Percentiles rank a stretch among this genome's conserved stretches.
These are phyloP conservation scores for Chlamydomonas reinhardtii DNA, from an alignment of 163 green algal species.

Conservation along the genomic window DNA sequence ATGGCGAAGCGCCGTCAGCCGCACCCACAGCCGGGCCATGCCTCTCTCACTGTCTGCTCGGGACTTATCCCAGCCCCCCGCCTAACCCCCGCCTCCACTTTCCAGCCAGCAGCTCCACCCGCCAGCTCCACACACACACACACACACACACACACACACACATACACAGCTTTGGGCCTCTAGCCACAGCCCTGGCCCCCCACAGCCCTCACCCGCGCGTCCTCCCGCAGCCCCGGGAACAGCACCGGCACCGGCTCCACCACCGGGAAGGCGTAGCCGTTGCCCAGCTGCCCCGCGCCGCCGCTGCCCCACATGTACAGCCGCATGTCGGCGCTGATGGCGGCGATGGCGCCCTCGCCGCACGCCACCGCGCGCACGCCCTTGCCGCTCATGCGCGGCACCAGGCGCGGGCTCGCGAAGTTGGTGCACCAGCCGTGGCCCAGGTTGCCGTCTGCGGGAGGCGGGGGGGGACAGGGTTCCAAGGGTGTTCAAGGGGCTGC, in stretches of 20 bases:
- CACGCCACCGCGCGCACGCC: slow-evolving; percentile 57
- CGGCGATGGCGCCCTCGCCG: slow-evolving; percentile 77
- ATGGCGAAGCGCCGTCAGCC: too few species aligned
- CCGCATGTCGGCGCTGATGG: slow-evolving; percentile 72
- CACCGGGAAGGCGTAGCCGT: slow-evolving; percentile 71
- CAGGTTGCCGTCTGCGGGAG: slow-evolving; percentile 71
- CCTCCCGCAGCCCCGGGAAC: slow-evolving; percentile 45
- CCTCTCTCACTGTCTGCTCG: too few species aligned
- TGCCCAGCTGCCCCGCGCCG: slow-evolving; percentile 69
- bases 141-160: too few species aligned
- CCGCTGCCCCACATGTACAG: slow-evolving; percentile 87
- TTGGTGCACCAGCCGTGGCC: slow-evolving; percentile 74
- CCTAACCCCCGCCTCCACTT: too few species aligned
- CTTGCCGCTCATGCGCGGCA: slow-evolving; percentile 60
- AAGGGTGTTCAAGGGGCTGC: too few species aligned
- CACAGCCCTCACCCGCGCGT: slow-evolving; percentile 4
- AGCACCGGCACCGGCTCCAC: slow-evolving; percentile 51
- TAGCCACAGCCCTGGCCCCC: too few species aligned
- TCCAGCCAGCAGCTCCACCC: too few species aligned
- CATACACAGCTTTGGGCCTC: too few species aligned
- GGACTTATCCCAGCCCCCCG: too few species aligned
- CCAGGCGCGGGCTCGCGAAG: slow-evolving; percentile 42
- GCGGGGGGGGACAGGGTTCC: too few species aligned
- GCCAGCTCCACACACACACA: too few species aligned
- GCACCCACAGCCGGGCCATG: too few species aligned